Base-by-base conservation (phyloP, 257 asterid species). In the Solanum raphanifolium region DNA sequence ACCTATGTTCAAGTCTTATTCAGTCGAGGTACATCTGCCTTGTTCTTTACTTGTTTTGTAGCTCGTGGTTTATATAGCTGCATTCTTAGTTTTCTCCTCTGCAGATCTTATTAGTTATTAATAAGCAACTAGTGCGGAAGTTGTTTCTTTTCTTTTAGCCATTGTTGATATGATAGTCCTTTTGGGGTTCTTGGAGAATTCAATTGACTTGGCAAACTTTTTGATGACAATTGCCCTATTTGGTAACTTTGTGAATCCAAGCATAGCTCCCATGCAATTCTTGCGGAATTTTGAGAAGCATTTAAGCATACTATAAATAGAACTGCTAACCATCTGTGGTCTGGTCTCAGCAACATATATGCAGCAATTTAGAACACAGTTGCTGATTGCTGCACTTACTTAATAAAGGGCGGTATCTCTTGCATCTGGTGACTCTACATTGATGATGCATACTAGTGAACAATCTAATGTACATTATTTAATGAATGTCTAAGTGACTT, bases 1-100 rank as follows among this genome's bases (percentile, higher is more conserved):
- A 88, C 98, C 98, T 43, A 91, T 91, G 72, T 97, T 97, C 95
- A 92, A 92, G 90, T 92, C 93, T 60, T 96, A 89, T 90, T 93
- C 99, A 34, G 97, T 98, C 4, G 98, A 96, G 99, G 99, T 96
- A 94, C 88, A 73, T 81, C 32, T 62, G 66, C 15, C 88, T 68
- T 72, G 71, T 36, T 21, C 41, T 62, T 20, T 75, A 27, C 62
- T 43, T 85, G 82, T 20, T 52, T 46, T 83, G 36, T 85, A 46
- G 41, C 27, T 81, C 12, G 16, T 81, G 65, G 13, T 81, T 46
- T 46, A n/a, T 76, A 39, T 76, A n/a, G 60, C 60, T 76, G 58
- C 15, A 23, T 46, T 79, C 66, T 16, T 18, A 29, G 13, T 29
- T 9, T 81, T 81, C 21, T 3, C 10, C 68, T 81, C 79, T 34